Conservation (phyloP, 768 basidiomycete species). For the Termitomyces sp. region DNA sequence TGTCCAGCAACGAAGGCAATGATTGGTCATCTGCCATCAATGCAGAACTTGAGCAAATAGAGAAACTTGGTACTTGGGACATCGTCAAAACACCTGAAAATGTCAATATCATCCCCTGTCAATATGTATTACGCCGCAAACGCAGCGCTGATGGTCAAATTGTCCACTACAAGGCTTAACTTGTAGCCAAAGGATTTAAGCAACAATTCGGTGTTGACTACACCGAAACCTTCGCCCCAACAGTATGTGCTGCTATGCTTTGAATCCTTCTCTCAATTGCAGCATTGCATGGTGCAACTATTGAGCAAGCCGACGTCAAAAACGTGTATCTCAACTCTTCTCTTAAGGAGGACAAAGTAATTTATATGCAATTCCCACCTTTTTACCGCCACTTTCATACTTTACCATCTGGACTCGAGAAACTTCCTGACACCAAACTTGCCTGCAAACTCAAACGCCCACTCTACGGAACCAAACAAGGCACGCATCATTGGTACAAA, state of each 20-base stretch:
- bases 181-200: no score
- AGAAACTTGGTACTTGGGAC: background rate
- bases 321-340: no score
- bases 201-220: no score
- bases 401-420: background rate
- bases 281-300: background rate
- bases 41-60: background rate
- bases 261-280: background rate
- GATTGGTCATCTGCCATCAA: background rate
- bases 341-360: no score
- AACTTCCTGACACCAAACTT: background rate
- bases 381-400: background rate
- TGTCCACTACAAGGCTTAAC: no score
- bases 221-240: no score
- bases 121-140: background rate
- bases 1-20: background rate
- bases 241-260: background rate
- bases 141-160: background rate
- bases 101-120: background rate
- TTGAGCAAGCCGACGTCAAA: background rate
- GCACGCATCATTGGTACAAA: background rate
- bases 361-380: no score
- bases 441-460: background rate
- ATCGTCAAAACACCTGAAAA: background rate
- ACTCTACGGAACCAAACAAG: background rate